Evolutionary conservation across 345 rosid genomes (phyloP).

Genomic region (Boechera divaricarpa): DNA sequence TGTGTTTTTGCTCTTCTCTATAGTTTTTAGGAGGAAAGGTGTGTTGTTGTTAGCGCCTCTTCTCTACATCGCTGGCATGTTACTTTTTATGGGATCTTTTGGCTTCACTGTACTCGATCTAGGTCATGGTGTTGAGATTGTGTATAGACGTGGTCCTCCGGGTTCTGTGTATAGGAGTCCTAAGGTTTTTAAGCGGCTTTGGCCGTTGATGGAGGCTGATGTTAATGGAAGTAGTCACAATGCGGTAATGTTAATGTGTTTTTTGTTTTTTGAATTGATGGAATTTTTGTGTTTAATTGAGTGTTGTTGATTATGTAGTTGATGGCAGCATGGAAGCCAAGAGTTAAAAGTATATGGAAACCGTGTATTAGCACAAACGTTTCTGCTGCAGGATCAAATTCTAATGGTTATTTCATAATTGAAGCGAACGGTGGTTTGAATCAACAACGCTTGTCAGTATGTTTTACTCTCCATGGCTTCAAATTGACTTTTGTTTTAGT

Average conservation of each 20-base stretch:
- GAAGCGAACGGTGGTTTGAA: conserved; percentile 98
- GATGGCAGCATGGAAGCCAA: conserved; percentile 67
- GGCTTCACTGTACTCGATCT: conserved; percentile 72
- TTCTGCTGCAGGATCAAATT: conserved; percentile 59
- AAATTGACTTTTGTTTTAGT: not conserved
- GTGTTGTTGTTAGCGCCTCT: conserved; percentile 83
- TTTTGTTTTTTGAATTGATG: not conserved
- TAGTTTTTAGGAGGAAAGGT: conserved; percentile 79
- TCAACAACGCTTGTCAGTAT: conserved; percentile 97
- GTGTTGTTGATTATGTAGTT: conserved; percentile 56
- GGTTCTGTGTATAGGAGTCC: conserved; percentile 94
- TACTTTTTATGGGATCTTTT: conserved; percentile 85
- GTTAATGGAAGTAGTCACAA: conserved; percentile 56
- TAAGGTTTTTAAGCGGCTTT: conserved; percentile 73
- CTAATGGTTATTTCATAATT: conserved; percentile 90
- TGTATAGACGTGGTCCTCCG: conserved; percentile 59
- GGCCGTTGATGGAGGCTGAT: conserved; percentile 87
- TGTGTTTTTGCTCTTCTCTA: conserved; percentile 55
- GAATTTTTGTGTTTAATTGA: not conserved
- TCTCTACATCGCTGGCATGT: conserved; percentile 82
- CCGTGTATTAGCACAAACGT: conserved; percentile 59
- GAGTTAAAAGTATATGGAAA: conserved; percentile 62
- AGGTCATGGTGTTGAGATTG: conserved; percentile 61
- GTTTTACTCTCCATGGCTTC: conserved; percentile 43
- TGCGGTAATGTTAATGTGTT: conserved; percentile 54